A percentile compares a stretch with the other conserved stretches of the same genome.
Conservation (phyloP, 306 rosid genomes). For the Sesbania bispinosa region DNA sequence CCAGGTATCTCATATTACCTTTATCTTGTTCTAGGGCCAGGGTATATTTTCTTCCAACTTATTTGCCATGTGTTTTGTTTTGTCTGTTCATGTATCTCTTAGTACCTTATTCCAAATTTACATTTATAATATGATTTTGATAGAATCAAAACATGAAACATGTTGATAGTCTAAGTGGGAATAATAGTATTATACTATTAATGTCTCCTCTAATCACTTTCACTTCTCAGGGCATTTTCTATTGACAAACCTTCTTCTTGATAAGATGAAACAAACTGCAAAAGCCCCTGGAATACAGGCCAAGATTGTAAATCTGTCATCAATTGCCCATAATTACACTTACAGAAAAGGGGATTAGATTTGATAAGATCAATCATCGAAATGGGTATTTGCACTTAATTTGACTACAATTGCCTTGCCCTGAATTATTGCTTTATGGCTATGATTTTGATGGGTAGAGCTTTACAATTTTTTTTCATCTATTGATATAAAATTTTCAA, state of each 20-base stretch:
- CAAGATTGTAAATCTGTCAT: conserved; percentile 83
- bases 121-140: too few species aligned
- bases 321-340: conserved; percentile 73
- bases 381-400: conserved; percentile 43
- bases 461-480: background rate
- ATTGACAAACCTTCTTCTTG: conserved; percentile 67
- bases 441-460: background rate
- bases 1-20: too few species aligned
- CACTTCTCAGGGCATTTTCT: conserved; percentile 68
- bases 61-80: too few species aligned
- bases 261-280: conserved; percentile 80
- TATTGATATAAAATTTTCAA: conserved; percentile 30
- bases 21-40: too few species aligned
- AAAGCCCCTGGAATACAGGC: conserved; percentile 69
- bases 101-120: too few species aligned
- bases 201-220: background rate
- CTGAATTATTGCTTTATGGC: conserved; percentile 1
- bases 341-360: conserved; percentile 57
- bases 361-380: conserved; percentile 58
- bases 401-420: background rate
- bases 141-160: too few species aligned
- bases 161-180: too few species aligned
- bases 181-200: background rate
- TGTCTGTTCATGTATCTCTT: too few species aligned
- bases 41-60: too few species aligned